These are phyloP conservation scores for Babesia ovata DNA, from an alignment of 169 alveolate species.

Conservation along the genomic window DNA sequence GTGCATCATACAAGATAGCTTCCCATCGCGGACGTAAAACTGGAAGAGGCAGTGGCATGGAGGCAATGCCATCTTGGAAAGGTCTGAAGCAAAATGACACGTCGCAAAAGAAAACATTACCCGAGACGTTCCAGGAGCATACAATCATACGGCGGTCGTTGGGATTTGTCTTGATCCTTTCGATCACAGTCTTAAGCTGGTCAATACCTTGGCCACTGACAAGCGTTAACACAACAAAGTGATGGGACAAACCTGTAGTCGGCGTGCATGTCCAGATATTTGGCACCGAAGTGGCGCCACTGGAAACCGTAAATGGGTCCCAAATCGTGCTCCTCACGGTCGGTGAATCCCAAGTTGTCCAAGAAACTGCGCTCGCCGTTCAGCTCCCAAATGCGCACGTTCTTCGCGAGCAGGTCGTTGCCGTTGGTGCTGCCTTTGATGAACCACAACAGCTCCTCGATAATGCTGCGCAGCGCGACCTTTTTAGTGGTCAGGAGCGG, in stretches of 20 bases:
- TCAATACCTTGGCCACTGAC: slow-evolving; percentile 92
- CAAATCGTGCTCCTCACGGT: slow-evolving; percentile 94
- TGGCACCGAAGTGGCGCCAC: slow-evolving; percentile 97
- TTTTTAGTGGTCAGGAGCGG: slow-evolving; percentile 96
- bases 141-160: slow-evolving; percentile 90
- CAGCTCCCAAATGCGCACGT: slow-evolving; percentile 95
- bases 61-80: slow-evolving; percentile 97
- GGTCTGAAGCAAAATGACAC: slow-evolving; percentile 60
- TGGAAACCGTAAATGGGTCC: slow-evolving; percentile 99
- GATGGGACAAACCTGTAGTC: slow-evolving; percentile 76
- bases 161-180: slow-evolving; percentile 90
- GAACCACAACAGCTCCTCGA: slow-evolving; percentile 96
- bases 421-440: slow-evolving; percentile 94
- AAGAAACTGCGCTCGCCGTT: slow-evolving; percentile 96
- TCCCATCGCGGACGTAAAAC: slow-evolving; percentile 90
- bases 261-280: slow-evolving; percentile 87
- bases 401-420: slow-evolving; percentile 88
- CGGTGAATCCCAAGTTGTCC: slow-evolving; percentile 89
- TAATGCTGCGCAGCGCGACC: slow-evolving; percentile 91
- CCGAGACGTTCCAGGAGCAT: slow-evolving; percentile 96
- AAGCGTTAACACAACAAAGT: too few relatives aligned
- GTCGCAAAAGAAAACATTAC: slow-evolving; percentile 31
- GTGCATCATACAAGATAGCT: slow-evolving; percentile 93
- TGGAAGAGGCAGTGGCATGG: slow-evolving; percentile 97
- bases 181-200: slow-evolving; percentile 86